Percentiles rank a stretch among this genome's conserved stretches.
Conservation (phyloP, 2,329 filamentous ascomycete genomes). For the Fusarium protoensiforme region DNA sequence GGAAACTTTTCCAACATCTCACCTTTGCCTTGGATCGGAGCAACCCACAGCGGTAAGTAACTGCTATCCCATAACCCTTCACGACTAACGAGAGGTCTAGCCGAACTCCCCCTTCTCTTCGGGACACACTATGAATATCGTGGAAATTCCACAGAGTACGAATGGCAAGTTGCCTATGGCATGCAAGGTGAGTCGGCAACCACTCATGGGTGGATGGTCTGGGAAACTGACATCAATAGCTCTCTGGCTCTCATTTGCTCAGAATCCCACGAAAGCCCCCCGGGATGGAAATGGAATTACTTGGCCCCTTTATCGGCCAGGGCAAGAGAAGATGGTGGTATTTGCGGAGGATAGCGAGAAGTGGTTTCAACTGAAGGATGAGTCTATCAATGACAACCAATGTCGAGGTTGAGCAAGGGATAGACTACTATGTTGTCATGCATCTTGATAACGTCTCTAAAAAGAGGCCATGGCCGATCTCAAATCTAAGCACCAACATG, state of each 20-base stretch:
- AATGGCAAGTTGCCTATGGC: constrained; percentile 40
- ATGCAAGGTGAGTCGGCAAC: constrained; percentile 41
- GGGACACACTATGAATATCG: constrained; percentile 44
- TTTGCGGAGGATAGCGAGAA: constrained; percentile 28
- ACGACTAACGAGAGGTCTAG: neutral
- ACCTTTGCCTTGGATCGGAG: constrained; percentile 52
- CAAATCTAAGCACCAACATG: neutral
- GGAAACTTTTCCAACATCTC: constrained; percentile 54
- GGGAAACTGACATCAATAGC: constrained; percentile 11
- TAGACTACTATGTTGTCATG: neutral
- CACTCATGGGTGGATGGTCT: neutral
- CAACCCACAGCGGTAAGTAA: constrained; percentile 42
- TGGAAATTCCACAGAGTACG: constrained; percentile 44
- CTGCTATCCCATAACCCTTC: too few relatives aligned
- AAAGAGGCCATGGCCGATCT: neutral
- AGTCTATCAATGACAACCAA: constrained; percentile 18
- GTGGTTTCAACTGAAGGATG: constrained; percentile 12
- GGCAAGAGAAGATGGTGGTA: constrained; percentile 30
- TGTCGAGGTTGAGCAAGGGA: neutral
- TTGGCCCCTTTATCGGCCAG: constrained; percentile 38
- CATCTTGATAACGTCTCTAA: neutral
- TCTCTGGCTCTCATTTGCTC: constrained; percentile 43
- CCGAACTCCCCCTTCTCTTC: constrained; percentile 46
- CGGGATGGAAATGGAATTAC: constrained; percentile 21
- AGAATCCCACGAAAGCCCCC: constrained; percentile 30